Conservation (phyloP, 2,329 filamentous ascomycete genomes). For the Ascochyta pisi region DNA sequence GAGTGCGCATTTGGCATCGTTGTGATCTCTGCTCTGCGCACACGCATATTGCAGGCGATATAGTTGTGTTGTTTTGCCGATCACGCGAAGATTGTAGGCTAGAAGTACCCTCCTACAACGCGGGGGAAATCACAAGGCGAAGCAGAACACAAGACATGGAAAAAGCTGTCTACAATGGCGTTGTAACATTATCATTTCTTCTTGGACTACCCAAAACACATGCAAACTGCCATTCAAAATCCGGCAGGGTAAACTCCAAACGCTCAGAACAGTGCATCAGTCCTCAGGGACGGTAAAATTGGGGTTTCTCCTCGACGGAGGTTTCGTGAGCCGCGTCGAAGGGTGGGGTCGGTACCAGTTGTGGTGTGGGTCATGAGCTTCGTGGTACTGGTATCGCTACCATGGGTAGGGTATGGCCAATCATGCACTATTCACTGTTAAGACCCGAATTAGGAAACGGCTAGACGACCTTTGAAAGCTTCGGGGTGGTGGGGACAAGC, state of each 20-base stretch:
- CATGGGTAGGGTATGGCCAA: slow-evolving; percentile 2
- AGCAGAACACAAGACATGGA: too few relatives aligned
- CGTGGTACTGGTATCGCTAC: slow-evolving; percentile 13
- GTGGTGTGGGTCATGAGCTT: slow-evolving; percentile 12
- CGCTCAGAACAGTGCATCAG: slow-evolving; percentile 21
- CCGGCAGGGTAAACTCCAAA: slow-evolving; percentile 15
- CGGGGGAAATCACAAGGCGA: too few relatives aligned
- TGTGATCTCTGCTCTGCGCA: too few relatives aligned
- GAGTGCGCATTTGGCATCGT: too few relatives aligned
- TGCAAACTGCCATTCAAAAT: slow-evolving; percentile 3
- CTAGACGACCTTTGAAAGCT: slow-evolving; percentile 15
- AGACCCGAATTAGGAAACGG: slow-evolving; percentile 20
- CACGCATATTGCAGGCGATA: too few relatives aligned
- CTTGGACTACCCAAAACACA: slow-evolving; percentile 10
- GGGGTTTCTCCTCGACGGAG: neutral
- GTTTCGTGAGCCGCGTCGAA: neutral
- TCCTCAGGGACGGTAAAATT: slow-evolving; percentile 14
- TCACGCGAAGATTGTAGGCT: too few relatives aligned
- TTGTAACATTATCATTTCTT: slow-evolving; percentile 19
- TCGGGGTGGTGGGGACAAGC: slow-evolving; percentile 1
- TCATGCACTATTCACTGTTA: slow-evolving; percentile 26
- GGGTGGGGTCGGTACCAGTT: neutral
- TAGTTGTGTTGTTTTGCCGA: neutral
- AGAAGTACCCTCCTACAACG: too few relatives aligned
- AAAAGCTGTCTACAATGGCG: neutral